Base-by-base conservation (phyloP, 768 basidiomycete species). In the Xerocomus brunneocitrinus region DNA sequence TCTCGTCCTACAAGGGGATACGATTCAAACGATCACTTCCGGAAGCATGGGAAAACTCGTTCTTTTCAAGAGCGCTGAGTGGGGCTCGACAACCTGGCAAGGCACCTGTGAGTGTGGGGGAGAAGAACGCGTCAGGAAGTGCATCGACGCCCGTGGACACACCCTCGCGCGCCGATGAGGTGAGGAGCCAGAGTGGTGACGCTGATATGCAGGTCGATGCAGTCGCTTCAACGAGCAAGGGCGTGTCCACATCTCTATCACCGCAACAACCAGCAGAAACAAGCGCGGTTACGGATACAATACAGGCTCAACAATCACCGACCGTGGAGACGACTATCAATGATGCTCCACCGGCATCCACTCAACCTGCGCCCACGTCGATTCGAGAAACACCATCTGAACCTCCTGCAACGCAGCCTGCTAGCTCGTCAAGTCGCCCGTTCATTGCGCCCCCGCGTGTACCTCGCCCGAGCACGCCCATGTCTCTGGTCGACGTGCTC, bases 11-110 rank as follows among this genome's bases (percentile, higher is more conserved):
- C 49, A 54, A 52, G 42, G 50, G 59, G 1, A 39, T 63, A 2
- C 56, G 66, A 45, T 67, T 61, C 44, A 67, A 53, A 42, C 59
- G 66, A 7, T 40, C 56, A 5, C 31, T 39, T 25, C 46, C 35
- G 0, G 57, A 56, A 22, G 39, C 28, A 25, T 35, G 59, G 6
- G 59, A 60, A 12, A 61, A 60, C 13, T 4, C 61, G 4, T 68
- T 67, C 52, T 67, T 66, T 41, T 67, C 66, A 24, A 56, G 66
- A 24, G 66, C 53, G 7, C 35, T 67, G 54, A 42, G 4, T 22
- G 36, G 58, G 9, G 28, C 12, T 6, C 6, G 14, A 3, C 49
- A 47, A 7, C 16, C 54, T 41, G 25, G 8, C 13, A 60, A 55
- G 1, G 47, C 27, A 5, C 30, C 32, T 3, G 32, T 10, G 19